A percentile compares a stretch with the other conserved stretches of the same genome.
phyloP scores from a whole-genome alignment of 2,329 filamentous ascomycete species.

The Aspergillus awamori region DNA sequence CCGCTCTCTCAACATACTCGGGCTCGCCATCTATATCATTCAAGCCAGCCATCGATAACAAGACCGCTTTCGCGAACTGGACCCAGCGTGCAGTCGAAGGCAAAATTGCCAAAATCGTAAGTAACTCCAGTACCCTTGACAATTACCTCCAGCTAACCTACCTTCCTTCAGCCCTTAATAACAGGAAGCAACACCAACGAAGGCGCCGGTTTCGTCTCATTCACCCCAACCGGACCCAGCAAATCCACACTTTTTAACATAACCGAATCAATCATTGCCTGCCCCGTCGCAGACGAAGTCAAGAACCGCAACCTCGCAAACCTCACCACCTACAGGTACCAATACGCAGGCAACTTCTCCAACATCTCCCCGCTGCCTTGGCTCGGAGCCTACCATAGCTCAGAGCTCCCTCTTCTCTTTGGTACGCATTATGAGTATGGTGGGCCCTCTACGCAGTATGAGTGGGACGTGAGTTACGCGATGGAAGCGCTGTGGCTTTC shows the following conservation, averaged over 20 bases:
- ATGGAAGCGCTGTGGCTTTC: conserved; percentile 8
- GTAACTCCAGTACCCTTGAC: neutral
- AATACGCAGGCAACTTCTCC: conserved; percentile 10
- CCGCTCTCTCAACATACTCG: neutral
- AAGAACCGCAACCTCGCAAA: neutral
- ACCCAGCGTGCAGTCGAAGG: neutral
- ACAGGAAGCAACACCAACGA: conserved; percentile 13
- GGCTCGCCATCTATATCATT: conserved; percentile 3
- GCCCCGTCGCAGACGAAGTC: conserved; percentile 3
- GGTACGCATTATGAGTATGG: conserved; percentile 8
- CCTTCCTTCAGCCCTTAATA: neutral
- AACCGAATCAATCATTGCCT: conserved; percentile 3
- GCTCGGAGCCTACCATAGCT: conserved; percentile 13
- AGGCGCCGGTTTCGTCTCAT: conserved; percentile 12
- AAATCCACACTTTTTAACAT: neutral
- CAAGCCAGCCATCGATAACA: conserved; percentile 7
- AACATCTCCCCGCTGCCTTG: conserved; percentile 12
- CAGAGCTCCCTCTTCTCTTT: conserved; percentile 6
- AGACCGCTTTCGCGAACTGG: conserved; percentile 9
- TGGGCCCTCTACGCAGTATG: neutral
- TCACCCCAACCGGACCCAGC: neutral
- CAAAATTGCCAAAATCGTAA: conserved; percentile 4
- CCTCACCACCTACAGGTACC: conserved; percentile 10
- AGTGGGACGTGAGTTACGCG: conserved; percentile 7
- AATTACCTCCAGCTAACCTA: neutral